Evolutionary conservation across 176 grass and related monocot species (phyloP), one percentile per base, ranked within the genome.

Genomic region (Eragrostis nindensis): DNA sequence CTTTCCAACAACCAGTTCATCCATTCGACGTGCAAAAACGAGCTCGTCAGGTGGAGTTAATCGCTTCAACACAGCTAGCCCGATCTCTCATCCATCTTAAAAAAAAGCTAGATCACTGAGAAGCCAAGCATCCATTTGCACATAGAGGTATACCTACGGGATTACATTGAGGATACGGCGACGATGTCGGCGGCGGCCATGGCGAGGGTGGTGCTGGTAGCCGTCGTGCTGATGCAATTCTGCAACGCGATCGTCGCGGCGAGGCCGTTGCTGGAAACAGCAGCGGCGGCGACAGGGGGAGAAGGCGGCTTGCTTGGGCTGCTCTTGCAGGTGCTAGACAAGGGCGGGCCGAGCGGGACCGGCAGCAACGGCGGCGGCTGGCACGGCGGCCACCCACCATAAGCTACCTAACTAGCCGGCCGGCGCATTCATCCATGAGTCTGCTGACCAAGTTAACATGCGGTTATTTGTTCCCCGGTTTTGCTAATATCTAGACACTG

Each of bases 161-260:
- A 36, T 36, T 36, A 36, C 32, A 10, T 44, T 57, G 16, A 56
- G 21, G 7, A 5, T 6, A 55, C 9, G 0, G 4, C 24, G 5
- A 61, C 26, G 22, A 7, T 61, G 38, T 14, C 70, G 38, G 7
- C 50, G 62, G 5, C 13, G 4, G 13, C 29, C 56, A 77, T 46
- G 82, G 74, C 2, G 21, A 39, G 4, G 66, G 14, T 25, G 66
- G 19, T 71, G 43, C 1, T 78, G 29, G 21, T 59, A 19, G 74
- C 43, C 41, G 65, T 78, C 15, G 9, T 70, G 82, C 15, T 77
- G 65, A 70, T 84, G 73, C 82, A 77, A 11, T 77, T 41, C 42
- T 84, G 72, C 72, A 75, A 68, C 7, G 36, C 1, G 48, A 36
- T 68, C 48, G 12, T 68, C 7, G 62, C 62, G 71, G 81, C 48